Evolutionary conservation across 495 filamentous ascomycete species (phyloP), one percentile per base, ranked within the genome.

Genomic region (Daldinia grandis): DNA sequence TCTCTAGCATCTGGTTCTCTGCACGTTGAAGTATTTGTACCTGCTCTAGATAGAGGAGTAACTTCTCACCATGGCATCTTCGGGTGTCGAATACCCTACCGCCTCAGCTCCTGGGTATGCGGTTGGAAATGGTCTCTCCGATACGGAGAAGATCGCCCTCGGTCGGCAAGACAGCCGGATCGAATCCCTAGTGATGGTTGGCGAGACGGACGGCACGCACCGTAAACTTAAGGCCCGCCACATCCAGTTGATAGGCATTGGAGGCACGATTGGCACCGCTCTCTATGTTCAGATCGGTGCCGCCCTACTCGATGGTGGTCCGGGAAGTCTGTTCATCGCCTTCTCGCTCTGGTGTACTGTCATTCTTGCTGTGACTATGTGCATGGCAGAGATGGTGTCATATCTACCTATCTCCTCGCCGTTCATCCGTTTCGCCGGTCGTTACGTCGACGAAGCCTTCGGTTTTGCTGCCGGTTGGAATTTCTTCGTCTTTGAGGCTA

Each of bases 351-450:
- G 91, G 89, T 91, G 79, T 75, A 84, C 80, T 33, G 54, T 76
- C 37, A 68, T 91, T 65, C 76, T 91, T 40, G 83, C 85, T 62
- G 85, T 91, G 63, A 91, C 87, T 77, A 81, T 79, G 69, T 76
- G 82, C 73, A 82, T 91, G 81, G 87, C 88, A 8, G 91, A 92
- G 73, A 91, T 92, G 89, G 89, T 91, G 37, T 89, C 89, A 24
- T 93, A 91, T 69, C 76, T 92, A 5, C 90, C 91, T 9, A 88
- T 93, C 62, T 90, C 88, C 6, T 90, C 88, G 4, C 90, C 91
- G 2, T 92, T 92, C 75, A 90, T 93, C 72, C 88, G 89, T 14
- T 91, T 92, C 69, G 90, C 91, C 37, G 89, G 90, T 27, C 85
- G 89, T 24, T 92, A 87, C 72, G 90, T 92, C 50, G 90, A 92